Conservation (phyloP, 257 asterid genomes). For the Penstemon barbatus region DNA sequence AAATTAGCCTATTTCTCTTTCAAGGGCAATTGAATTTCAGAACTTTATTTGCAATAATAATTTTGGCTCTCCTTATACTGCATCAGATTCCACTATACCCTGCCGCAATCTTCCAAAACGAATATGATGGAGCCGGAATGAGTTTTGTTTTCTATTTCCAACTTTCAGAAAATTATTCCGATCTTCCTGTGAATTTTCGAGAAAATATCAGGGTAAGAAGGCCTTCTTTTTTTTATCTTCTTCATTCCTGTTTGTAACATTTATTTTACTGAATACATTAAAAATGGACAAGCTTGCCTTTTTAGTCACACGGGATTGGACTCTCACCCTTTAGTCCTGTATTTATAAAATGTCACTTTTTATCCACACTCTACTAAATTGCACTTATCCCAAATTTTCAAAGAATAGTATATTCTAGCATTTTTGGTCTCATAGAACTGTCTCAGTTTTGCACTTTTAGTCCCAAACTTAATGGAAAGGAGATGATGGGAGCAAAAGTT, state of each 20-base stretch:
- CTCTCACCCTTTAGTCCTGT: too few species aligned
- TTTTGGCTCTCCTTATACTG: conserved; percentile 8
- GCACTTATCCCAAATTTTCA: too few species aligned
- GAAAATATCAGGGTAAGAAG: conserved; percentile 73
- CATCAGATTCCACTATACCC: conserved; percentile 84
- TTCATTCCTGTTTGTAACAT: neutral
- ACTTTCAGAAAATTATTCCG: conserved; percentile 70
- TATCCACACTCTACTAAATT: too few species aligned
- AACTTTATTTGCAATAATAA: neutral
- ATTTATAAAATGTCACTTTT: too few species aligned
- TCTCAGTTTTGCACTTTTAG: too few species aligned
- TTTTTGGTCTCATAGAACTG: too few species aligned
- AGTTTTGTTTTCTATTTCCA: conserved; percentile 78
- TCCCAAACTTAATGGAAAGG: too few species aligned
- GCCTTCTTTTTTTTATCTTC: conserved; percentile 13
- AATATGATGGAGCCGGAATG: conserved; percentile 82
- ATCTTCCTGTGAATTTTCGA: conserved; percentile 72
- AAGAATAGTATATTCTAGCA: too few species aligned
- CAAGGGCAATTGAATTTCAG: conserved; percentile 5
- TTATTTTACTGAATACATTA: neutral
- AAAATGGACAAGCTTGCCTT: too few species aligned
- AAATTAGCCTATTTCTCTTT: neutral
- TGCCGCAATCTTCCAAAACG: conserved; percentile 72
- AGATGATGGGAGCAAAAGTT: too few species aligned
- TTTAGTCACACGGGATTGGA: too few species aligned